Evolutionary conservation across 805 yeast species (phyloP).

Genomic region (Candida maris): DNA sequence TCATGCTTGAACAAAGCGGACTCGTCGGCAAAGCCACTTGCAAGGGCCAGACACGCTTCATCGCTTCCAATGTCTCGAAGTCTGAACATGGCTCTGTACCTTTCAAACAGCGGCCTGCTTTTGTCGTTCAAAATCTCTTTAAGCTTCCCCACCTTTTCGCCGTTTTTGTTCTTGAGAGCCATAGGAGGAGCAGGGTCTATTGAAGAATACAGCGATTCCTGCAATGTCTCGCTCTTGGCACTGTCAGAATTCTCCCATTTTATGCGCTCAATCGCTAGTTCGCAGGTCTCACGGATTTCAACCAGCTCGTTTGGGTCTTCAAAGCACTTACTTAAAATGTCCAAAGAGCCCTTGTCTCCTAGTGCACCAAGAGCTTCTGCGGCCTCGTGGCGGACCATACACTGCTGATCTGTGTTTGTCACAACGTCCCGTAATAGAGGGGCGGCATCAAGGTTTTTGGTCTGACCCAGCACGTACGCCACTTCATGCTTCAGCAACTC

Average conservation of each 20-base stretch:
- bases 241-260: slow-evolving; percentile 80
- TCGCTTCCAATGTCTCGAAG: slow-evolving; percentile 90
- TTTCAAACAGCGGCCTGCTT: slow-evolving; percentile 74
- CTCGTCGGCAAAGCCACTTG: slow-evolving; percentile 83
- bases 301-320: slow-evolving; percentile 66
- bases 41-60: slow-evolving; percentile 90
- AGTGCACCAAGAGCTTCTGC: slow-evolving; percentile 98
- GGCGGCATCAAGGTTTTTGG: slow-evolving; percentile 77
- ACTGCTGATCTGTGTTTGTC: slow-evolving; percentile 62
- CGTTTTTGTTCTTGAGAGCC: slow-evolving; percentile 46
- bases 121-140: slow-evolving; percentile 72
- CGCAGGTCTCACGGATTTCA: slow-evolving; percentile 96
- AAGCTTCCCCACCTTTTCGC: slow-evolving; percentile 62
- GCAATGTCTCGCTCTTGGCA: slow-evolving; percentile 65
- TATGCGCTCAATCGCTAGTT: slow-evolving; percentile 91
- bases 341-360: slow-evolving; percentile 73
- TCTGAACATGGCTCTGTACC: slow-evolving; percentile 98
- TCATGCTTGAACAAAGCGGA: slow-evolving; percentile 96
- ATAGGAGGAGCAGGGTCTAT: slow-evolving; percentile 99
- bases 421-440: slow-evolving; percentile 72
- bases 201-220: slow-evolving; percentile 73
- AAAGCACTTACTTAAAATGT: slow-evolving; percentile 58
- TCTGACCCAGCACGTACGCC: slow-evolving; percentile 96
- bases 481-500: slow-evolving; percentile 96
- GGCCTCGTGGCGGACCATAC: slow-evolving; percentile 99